These are phyloP conservation scores for Schizophyllum amplum DNA, from an alignment of 1,284 basidiomycete genomes.

Conservation along the genomic window DNA sequence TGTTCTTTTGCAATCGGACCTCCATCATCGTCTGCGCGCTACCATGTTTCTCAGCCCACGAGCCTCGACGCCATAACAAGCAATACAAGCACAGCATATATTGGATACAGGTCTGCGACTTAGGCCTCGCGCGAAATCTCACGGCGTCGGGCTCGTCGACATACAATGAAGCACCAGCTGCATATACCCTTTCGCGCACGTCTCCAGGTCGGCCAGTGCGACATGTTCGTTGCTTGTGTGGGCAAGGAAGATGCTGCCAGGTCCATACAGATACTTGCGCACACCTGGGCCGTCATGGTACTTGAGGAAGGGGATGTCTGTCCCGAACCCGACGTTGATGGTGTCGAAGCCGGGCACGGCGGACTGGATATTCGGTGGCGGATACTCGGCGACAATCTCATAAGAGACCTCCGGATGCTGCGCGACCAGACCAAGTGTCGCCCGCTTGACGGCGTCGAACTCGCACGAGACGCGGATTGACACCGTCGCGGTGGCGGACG, in stretches of 20 bases:
- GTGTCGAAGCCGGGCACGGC: conserved; percentile 7
- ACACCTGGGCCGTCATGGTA: background rate
- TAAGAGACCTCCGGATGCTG: conserved; percentile 1
- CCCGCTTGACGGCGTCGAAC: conserved; percentile 3
- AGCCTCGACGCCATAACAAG: too few relatives aligned
- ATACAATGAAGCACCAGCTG: background rate
- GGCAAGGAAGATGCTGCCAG: conserved; percentile 7
- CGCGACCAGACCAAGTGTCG: background rate
- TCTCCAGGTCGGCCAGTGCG: background rate
- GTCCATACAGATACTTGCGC: conserved; percentile 2
- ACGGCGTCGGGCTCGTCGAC: background rate
- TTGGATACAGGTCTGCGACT: background rate
- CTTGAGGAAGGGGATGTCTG: conserved; percentile 7
- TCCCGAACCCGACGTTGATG: conserved; percentile 7
- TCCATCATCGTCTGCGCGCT: too few relatives aligned
- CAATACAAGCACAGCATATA: too few relatives aligned
- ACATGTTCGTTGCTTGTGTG: conserved; percentile 3
- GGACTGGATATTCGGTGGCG: conserved; percentile 4
- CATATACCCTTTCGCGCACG: conserved; percentile 4
- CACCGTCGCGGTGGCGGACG: conserved; percentile 5
- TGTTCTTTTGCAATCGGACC: background rate
- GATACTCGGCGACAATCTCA: conserved; percentile 7
- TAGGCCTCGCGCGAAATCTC: background rate
- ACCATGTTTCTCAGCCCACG: too few relatives aligned
- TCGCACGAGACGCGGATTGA: conserved; percentile 8